Percentiles rank a stretch among this genome's conserved stretches.
These are phyloP conservation scores for Gossypium lobatum DNA, from an alignment of 441 rosid genomes.

Conservation along the genomic window DNA sequence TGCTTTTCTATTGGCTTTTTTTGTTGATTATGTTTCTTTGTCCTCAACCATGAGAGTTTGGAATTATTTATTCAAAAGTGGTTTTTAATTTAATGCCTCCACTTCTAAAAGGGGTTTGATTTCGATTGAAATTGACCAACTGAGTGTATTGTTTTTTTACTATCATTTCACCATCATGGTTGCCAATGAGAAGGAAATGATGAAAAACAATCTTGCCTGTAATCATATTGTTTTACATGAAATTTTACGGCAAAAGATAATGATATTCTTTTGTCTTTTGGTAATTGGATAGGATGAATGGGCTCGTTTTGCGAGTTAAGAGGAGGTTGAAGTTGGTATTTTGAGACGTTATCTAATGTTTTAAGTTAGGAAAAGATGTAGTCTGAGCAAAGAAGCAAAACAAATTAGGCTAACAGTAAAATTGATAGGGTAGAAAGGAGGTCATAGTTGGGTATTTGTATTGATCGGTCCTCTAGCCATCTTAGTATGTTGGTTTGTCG, in stretches of 20 bases:
- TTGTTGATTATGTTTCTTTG: background rate
- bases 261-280: background rate
- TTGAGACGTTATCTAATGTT: too few species aligned
- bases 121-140: background rate
- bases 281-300: background rate
- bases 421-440: too few species aligned
- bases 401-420: too few species aligned
- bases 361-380: too few species aligned
- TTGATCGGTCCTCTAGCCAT: too few species aligned
- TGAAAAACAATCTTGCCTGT: background rate
- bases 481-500: too few species aligned
- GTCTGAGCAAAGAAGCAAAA: too few species aligned
- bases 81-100: background rate
- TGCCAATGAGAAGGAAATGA: slow-evolving; percentile 9
- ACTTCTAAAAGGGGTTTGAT: background rate
- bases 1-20: background rate
- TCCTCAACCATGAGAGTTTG: slow-evolving; percentile 3
- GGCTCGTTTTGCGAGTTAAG: too few species aligned
- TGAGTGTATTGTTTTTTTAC: background rate
- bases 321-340: too few species aligned
- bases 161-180: background rate
- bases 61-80: background rate
- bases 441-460: too few species aligned
- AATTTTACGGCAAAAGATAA: background rate
- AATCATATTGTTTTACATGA: background rate